Percentiles rank a stretch among this genome's conserved stretches.
These are phyloP conservation scores for Medicago ruthenica DNA, from an alignment of 306 rosid species.

Conservation along the genomic window DNA sequence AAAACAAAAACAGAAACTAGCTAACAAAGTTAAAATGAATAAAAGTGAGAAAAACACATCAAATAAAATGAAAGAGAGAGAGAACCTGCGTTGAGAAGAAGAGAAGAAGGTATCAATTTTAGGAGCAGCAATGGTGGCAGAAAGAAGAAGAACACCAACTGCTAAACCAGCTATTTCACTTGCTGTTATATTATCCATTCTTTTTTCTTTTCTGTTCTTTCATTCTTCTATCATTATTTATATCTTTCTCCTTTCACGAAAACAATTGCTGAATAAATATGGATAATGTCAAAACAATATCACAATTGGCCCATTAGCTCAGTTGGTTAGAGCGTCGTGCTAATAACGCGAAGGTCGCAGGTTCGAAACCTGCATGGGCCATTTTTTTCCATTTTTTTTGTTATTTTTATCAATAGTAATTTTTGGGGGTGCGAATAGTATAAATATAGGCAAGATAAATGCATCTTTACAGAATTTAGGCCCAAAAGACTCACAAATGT, in stretches of 20 bases:
- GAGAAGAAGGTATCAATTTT: conserved; percentile 83
- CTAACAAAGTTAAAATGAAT: neutral
- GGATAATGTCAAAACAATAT: no score
- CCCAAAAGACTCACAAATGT: no score
- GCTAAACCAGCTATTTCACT: conserved; percentile 89
- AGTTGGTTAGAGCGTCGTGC: conserved; percentile 94
- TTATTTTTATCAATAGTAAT: neutral
- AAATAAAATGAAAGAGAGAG: neutral
- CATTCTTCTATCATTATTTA: neutral
- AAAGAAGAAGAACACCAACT: conserved; percentile 76
- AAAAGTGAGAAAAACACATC: neutral
- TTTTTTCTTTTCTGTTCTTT: neutral
- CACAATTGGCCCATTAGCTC: conserved; percentile 75
- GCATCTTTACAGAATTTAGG: no score
- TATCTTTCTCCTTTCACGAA: neutral
- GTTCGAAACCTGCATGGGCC: conserved; percentile 98
- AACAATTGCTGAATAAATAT: no score
- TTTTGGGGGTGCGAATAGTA: neutral
- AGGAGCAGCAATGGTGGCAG: conserved; percentile 88
- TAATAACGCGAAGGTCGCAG: conserved; percentile 92
- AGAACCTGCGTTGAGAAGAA: conserved; percentile 80
- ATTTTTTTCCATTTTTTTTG: neutral
- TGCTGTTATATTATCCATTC: conserved; percentile 79
- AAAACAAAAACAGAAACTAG: neutral
- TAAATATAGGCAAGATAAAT: neutral